Base-by-base conservation (phyloP, 176 grass and related monocot species). In the Paspalum vaginatum region DNA sequence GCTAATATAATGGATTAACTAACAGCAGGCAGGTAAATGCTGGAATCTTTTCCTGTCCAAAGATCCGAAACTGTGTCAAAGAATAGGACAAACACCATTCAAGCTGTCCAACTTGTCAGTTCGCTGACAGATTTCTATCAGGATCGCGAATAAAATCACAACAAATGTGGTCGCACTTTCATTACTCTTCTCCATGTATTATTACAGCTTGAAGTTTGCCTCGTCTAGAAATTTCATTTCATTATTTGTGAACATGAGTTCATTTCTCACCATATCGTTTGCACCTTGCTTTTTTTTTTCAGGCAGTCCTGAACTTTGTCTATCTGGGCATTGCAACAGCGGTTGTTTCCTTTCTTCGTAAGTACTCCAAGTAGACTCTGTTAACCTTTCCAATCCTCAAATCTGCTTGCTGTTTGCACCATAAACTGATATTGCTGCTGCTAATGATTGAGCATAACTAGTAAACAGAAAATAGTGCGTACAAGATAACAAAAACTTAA, bases 251-350 rank as follows among this genome's bases (percentile, higher is more conserved):
- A 78, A 41, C 22, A 69, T 20, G 20, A 52, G 25, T 11, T 17
- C 21, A 61, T 61, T 48, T 80, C 75, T 84, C 21, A 85, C 66
- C 10, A 7, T 50, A 1, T 26, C 55, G 13, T 59, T 38, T 60
- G 51, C 40, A 68, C 16, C 49, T 24, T 80, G 8, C 68, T 48
- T 51, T 11, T 76, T 75, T 70, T 15, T 77, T 79, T 41, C 81
- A 91, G 89, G 89, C 65, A 46, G 89, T 87, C 46, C 72, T 91
- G 25, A 56, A 52, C 53, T 91, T 91, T 78, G 85, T 91, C 56
- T 91, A 91, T 71, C 65, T 91, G 53, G 85, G 61, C 25, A 68
- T 91, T 52, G 89, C 77, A 81, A 61, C 89, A 54, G 81, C 72
- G 1, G 81, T 81, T 2, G 85, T 77, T 43, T 84, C 89, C 8